These are phyloP conservation scores for Pyrenopolyporus hunteri DNA, from an alignment of 495 filamentous ascomycete species.

Conservation along the genomic window DNA sequence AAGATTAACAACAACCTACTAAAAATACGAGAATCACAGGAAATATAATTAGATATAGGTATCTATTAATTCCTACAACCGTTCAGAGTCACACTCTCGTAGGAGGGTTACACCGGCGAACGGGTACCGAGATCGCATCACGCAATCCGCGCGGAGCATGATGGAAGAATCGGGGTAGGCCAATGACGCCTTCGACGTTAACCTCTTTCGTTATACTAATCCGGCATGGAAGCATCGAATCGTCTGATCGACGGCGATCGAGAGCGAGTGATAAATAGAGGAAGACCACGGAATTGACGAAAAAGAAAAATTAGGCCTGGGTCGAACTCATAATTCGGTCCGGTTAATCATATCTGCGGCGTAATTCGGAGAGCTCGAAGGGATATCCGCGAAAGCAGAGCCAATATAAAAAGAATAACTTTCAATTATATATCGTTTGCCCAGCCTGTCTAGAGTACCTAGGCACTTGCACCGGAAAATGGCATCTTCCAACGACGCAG, in stretches of 20 bases:
- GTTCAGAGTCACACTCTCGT: background rate
- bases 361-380: too few species aligned
- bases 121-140: slow-evolving; percentile 24
- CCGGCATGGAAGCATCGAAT: background rate
- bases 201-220: background rate
- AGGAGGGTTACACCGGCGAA: background rate
- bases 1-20: background rate
- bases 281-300: too few species aligned
- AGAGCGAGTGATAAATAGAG: too few species aligned
- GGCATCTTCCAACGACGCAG: slow-evolving; percentile 24
- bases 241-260: background rate
- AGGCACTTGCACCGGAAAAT: slow-evolving; percentile 1
- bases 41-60: too few species aligned
- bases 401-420: background rate
- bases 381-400: background rate
- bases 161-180: slow-evolving; percentile 34
- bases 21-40: background rate
- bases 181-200: slow-evolving; percentile 5
- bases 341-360: too few species aligned
- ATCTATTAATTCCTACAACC: background rate
- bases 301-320: too few species aligned
- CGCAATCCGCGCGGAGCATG: slow-evolving; percentile 37
- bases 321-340: too few species aligned
- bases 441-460: too few species aligned
- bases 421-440: too few species aligned